Conservation (phyloP, 1,284 basidiomycete genomes). For the Sanghuangporus sanghuang region DNA sequence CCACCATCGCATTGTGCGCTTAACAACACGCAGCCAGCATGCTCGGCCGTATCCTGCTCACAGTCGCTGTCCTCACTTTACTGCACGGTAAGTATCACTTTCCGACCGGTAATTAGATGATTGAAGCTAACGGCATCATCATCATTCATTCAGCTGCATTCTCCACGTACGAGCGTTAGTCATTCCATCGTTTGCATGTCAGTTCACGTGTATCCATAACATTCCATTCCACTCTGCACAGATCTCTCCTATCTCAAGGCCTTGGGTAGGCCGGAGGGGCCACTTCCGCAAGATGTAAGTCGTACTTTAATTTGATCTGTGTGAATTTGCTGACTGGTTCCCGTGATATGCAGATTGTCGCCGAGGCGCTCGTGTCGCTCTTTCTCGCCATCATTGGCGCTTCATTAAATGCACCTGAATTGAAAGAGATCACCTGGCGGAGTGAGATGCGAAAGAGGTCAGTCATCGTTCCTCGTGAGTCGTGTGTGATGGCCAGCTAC, state of each 20-base stretch:
- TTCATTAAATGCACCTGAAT: conserved; percentile 56
- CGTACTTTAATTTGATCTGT: neutral
- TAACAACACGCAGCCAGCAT: conserved; percentile 25
- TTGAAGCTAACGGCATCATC: neutral
- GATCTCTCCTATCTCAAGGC: conserved; percentile 73
- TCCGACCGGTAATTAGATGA: neutral
- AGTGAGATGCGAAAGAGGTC: conserved; percentile 84
- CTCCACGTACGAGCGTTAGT: conserved; percentile 63
- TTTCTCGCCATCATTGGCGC: conserved; percentile 67
- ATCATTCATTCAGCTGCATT: conserved; percentile 35
- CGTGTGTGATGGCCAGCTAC: neutral
- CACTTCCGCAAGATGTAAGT: conserved; percentile 59
- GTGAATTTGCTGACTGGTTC: neutral
- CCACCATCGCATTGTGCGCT: neutral
- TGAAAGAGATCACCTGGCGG: conserved; percentile 84
- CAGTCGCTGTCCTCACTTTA: conserved; percentile 39
- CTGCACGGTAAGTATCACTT: conserved; percentile 43
- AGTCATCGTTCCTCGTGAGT: conserved; percentile 11
- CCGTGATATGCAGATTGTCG: conserved; percentile 51
- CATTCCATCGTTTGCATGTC: neutral
- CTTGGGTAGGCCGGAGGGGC: conserved; percentile 60
- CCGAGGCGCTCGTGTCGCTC: conserved; percentile 65
- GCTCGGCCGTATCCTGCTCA: conserved; percentile 40
- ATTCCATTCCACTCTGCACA: conserved; percentile 25
- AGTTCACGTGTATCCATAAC: neutral